phyloP scores from a whole-genome alignment of 768 basidiomycete species.

The Chalciporus piperatus region DNA sequence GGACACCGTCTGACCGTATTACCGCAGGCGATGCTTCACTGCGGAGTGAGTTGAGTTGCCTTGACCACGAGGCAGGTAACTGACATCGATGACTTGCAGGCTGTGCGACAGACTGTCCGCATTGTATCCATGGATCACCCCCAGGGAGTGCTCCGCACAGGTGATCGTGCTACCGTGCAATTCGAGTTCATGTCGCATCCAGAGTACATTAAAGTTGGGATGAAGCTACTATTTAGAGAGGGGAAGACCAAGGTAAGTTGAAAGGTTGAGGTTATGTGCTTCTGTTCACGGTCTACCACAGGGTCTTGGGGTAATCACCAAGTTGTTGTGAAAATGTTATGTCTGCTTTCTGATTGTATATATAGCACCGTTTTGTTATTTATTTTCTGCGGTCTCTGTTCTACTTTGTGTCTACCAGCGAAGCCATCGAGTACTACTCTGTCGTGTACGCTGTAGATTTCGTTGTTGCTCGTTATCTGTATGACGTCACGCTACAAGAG shows the following conservation, averaged over 20 bases:
- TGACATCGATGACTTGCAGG: constrained; percentile 41
- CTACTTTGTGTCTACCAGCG: no score
- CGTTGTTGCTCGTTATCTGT: neutral
- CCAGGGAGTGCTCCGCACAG: constrained; percentile 85
- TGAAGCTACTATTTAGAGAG: constrained; percentile 91
- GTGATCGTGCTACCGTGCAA: constrained; percentile 89
- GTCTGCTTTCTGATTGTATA: neutral
- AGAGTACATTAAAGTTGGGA: constrained; percentile 90
- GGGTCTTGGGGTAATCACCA: constrained; percentile 79
- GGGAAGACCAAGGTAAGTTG: constrained; percentile 85
- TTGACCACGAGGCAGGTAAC: neutral
- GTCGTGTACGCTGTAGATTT: neutral
- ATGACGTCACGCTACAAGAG: constrained; percentile 18
- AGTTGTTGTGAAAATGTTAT: constrained; percentile 43
- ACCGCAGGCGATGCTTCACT: constrained; percentile 83
- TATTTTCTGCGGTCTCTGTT: neutral
- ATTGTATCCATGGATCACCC: constrained; percentile 91
- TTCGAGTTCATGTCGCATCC: constrained; percentile 94
- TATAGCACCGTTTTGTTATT: neutral
- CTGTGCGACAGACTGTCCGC: constrained; percentile 87
- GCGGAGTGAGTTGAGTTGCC: constrained; percentile 57
- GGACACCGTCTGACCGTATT: neutral
- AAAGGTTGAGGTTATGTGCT: neutral
- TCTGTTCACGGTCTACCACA: constrained; percentile 26
- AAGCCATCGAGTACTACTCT: no score